Conservation (phyloP, 2,329 filamentous ascomycete genomes). For the Periconia digitata region DNA sequence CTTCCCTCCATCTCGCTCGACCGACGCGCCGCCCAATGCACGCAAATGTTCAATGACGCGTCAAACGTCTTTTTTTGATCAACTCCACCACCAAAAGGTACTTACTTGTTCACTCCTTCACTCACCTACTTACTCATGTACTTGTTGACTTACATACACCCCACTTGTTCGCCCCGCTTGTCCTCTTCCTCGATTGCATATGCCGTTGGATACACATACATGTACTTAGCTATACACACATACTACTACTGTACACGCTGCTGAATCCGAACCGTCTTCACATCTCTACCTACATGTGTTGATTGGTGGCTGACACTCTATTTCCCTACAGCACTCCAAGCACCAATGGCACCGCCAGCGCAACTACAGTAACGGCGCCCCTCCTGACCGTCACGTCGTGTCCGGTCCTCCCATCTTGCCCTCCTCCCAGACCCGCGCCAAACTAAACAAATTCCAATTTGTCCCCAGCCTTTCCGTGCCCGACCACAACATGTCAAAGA, state of each 20-base stretch:
- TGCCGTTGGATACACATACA: not conserved
- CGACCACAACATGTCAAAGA: conserved; percentile 23
- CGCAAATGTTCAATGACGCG: conserved; percentile 47
- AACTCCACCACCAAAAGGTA: conserved; percentile 48
- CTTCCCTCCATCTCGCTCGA: no score
- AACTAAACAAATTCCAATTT: conserved; percentile 59
- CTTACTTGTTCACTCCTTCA: not conserved
- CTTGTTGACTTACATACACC: no score
- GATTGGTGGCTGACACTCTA: conserved; percentile 9
- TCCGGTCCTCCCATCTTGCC: conserved; percentile 49
- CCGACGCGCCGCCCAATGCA: no score
- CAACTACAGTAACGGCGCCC: conserved; percentile 21
- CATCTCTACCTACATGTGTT: no score
- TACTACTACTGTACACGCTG: no score
- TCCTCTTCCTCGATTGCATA: no score
- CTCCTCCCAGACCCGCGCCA: conserved; percentile 56
- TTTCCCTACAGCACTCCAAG: conserved; percentile 22
- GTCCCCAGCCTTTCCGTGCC: conserved; percentile 38
- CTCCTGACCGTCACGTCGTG: conserved; percentile 35
- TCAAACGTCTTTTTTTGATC: conserved; percentile 56
- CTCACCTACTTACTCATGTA: not conserved
- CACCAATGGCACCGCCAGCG: conserved; percentile 41
- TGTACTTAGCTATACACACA: no score
- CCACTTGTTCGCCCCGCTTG: not conserved
- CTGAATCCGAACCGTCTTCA: no score